These are phyloP conservation scores for Aristolochia fimbriata DNA, from an alignment of 164 flowering plant genomes.

Conservation along the genomic window DNA sequence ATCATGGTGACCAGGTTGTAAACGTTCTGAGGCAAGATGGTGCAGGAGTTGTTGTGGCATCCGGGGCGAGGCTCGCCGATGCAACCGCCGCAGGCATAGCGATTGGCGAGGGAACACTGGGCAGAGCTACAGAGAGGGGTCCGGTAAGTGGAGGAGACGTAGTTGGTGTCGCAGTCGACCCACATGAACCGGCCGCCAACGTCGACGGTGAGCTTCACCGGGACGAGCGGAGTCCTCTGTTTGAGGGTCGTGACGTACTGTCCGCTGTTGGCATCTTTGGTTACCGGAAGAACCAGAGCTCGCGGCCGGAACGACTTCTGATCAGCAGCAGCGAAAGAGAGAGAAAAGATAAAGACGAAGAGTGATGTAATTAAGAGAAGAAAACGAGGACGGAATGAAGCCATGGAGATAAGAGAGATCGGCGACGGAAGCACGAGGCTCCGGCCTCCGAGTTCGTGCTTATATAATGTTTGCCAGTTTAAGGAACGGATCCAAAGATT, in stretches of 20 bases:
- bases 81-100: not conserved
- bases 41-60: constrained; percentile 21
- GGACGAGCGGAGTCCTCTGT: constrained; percentile 8
- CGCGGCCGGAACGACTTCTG: not conserved
- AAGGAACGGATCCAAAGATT: too few relatives aligned
- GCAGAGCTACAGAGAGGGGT: constrained; percentile 4
- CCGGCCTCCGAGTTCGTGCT: too few relatives aligned
- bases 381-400: not conserved
- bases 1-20: not conserved
- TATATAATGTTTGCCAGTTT: too few relatives aligned
- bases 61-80: constrained; percentile 6
- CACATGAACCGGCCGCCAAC: constrained; percentile 2
- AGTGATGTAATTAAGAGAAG: not conserved
- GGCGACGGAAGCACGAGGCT: too few relatives aligned
- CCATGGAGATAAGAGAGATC: too few relatives aligned
- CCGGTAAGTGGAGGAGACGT: constrained; percentile 8
- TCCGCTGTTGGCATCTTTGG: constrained; percentile 3
- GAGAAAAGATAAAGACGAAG: not conserved
- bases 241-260: constrained; percentile 4
- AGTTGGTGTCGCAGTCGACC: constrained; percentile 10
- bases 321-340: not conserved
- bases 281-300: constrained; percentile 4
- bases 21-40: constrained; percentile 6
- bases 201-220: constrained; percentile 3
- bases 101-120: constrained; percentile 5